Evolutionary conservation across 176 grass and related monocot species (phyloP), one percentile per base, ranked within the genome.

Genomic region (Aechmea fasciata): DNA sequence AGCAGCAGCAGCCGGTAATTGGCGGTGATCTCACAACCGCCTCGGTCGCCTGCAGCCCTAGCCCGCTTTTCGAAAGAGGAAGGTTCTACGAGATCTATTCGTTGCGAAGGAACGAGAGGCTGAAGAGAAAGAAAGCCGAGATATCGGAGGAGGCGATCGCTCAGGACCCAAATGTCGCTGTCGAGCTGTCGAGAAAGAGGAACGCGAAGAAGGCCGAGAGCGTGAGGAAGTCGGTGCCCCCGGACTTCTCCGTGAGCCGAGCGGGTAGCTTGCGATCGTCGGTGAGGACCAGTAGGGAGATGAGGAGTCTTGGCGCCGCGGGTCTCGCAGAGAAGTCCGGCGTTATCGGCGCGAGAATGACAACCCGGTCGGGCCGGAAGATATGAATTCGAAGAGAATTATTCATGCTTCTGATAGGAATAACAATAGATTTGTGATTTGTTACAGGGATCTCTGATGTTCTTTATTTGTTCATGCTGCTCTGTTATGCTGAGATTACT

Each of bases 51-150:
- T 57, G 66, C 70, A 63, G n/a, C 48, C 48, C 66, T 11, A 85
- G 69, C 59, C 86, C 89, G 63, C 13, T 93, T 48, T 99, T 99
- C 63, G 84, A 88, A 67, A 82, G 82, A 52, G 94, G 94, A 64
- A 68, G 89, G 80, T 55, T 90, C 17, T 99, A 99, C 61, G 89
- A 93, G 25, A 79, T 79, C 63, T 99, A 99, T 82, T 90, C 94
- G 10, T 86, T 82, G 3, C 77, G 86, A 50, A 81, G 94, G 63
- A 80, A 99, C 23, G 94, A 90, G 77, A 77, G 84, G 71, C 86
- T 99, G 24, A 92, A 89, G 70, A 85, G 79, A 50, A 87, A 92
- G 87, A 84, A 88, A 48, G 79, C 76, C 0, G 89, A 81, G 64
- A 72, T 85, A 1, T 50, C 50, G 13, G 76, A 2, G 49, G 89